Evolutionary conservation across 495 filamentous ascomycete genomes (phyloP), one percentile per base, ranked within the genome.

Genomic region (Penicillium nucicola): DNA sequence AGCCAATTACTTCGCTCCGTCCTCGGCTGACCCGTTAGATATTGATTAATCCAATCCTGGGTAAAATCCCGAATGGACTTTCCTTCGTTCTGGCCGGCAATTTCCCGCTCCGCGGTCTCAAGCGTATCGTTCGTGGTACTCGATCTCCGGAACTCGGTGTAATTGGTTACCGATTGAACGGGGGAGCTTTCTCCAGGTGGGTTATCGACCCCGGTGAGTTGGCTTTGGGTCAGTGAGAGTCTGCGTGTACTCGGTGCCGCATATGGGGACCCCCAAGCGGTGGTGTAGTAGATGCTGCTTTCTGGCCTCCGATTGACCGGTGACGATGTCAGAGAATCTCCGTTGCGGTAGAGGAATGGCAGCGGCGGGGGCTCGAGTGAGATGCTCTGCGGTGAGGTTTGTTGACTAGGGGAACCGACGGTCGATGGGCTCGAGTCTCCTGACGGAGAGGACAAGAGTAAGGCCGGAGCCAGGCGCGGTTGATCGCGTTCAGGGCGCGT

Each of bases 1-100:
- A 87, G 66, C 86, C 86, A 90, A 63, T 86, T 82, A 33, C 78
- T 79, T 44, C 79, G 77, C 64, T 89, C 86, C 44, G 80, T 78
- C 34, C 78, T 68, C 35, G 72, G 72, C 54, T 82, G 81, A 53
- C 79, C 77, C 9, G 81, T 78, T 6, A 86, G 82, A 55, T 88
- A 86, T 55, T 86, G 84, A 33, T 86, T 82, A 51, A 90, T 86
- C 86, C 86, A 90, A 71, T 87, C 85, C 59, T 88, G 81, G 1
- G 85, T 89, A 45, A 88, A 83, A 36, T 86, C 84, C 44, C 71
- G 70, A 40, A 72, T 70, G 2, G 71, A 69, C 45, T 66, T 68
- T 13, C 60, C 79, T 67, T 32, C 79, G 66, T 54, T 77, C 61
- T 56, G 48, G 35, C 55, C 61, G 9, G 42, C 50, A 18, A 61